Evolutionary conservation across 257 asterid genomes (phyloP).

Genomic region (Handroanthus guayacan): DNA sequence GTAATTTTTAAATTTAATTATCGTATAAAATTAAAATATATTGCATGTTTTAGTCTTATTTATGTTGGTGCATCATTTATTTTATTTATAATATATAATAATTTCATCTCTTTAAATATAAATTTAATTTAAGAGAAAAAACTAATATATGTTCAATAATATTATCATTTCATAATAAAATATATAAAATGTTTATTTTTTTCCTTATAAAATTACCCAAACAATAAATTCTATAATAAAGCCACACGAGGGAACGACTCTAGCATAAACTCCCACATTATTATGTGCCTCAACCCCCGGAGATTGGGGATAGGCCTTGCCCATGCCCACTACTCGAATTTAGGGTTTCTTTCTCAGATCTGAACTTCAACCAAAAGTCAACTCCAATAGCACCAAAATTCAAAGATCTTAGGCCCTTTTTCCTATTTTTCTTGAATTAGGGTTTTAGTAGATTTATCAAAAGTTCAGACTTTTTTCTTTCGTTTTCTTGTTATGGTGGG

Average conservation of each 20-base stretch:
- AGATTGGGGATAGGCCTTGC: constrained; percentile 50
- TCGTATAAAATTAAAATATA: no score
- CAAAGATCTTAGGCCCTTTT: constrained; percentile 12
- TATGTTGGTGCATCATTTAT: no score
- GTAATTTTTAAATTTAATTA: no score
- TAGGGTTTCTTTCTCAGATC: constrained; percentile 60
- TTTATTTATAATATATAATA: no score
- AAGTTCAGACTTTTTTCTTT: constrained; percentile 22
- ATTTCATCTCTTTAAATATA: no score
- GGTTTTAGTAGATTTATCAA: constrained; percentile 35
- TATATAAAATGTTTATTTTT: no score
- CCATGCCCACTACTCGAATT: constrained; percentile 31
- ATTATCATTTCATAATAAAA: no score
- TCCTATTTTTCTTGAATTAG: constrained; percentile 34
- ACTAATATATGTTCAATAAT: no score
- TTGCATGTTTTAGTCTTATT: no score
- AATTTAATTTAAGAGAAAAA: no score
- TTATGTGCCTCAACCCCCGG: constrained; percentile 2
- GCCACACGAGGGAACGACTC: background rate
- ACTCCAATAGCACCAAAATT: constrained; percentile 31
- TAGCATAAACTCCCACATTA: constrained; percentile 20
- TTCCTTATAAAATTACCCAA: no score
- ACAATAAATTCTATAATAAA: no score
- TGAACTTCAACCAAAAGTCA: constrained; percentile 44
- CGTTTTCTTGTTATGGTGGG: background rate